Percentiles rank a stretch among this genome's conserved stretches.
These are phyloP conservation scores for Micractinium conductrix DNA, from an alignment of 139 green algal genomes.

Conservation along the genomic window DNA sequence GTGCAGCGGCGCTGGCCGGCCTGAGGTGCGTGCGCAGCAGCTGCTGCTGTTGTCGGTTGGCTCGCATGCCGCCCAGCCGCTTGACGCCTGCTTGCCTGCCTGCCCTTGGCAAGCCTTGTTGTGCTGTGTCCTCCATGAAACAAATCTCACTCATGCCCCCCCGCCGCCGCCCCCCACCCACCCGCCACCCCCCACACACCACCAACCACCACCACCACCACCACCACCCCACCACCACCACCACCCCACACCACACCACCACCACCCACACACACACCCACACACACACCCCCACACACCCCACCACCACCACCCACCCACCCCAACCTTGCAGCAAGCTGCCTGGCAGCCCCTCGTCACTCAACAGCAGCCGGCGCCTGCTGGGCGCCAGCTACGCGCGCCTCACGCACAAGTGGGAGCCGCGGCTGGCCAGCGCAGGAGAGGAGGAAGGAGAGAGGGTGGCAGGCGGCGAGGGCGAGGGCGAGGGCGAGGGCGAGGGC, in stretches of 20 bases:
- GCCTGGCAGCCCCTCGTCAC: not conserved
- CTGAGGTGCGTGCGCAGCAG: not conserved
- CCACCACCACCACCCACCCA: too few species aligned
- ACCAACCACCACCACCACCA: too few species aligned
- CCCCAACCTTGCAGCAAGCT: not conserved
- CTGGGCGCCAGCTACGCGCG: constrained; percentile 12
- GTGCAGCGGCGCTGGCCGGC: not conserved
- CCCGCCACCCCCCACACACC: too few species aligned
- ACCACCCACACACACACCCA: too few species aligned
- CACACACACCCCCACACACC: too few species aligned
- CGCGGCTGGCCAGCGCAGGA: not conserved
- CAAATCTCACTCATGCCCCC: too few species aligned
- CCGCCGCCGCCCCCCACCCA: too few species aligned
- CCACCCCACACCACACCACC: too few species aligned
- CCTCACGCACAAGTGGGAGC: constrained; percentile 31
- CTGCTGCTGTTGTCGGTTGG: not conserved
- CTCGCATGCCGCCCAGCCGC: not conserved
- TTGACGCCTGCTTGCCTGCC: not conserved
- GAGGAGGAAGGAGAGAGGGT: not conserved
- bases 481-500: not conserved
- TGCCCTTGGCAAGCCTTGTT: not conserved
- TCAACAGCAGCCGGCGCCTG: constrained; percentile 13
- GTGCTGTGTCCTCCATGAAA: too few species aligned
- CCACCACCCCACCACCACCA: too few species aligned
- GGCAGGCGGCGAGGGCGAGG: not conserved